Conservation (phyloP, 176 grass and related monocot genomes). For the Oryza coarctata region DNA sequence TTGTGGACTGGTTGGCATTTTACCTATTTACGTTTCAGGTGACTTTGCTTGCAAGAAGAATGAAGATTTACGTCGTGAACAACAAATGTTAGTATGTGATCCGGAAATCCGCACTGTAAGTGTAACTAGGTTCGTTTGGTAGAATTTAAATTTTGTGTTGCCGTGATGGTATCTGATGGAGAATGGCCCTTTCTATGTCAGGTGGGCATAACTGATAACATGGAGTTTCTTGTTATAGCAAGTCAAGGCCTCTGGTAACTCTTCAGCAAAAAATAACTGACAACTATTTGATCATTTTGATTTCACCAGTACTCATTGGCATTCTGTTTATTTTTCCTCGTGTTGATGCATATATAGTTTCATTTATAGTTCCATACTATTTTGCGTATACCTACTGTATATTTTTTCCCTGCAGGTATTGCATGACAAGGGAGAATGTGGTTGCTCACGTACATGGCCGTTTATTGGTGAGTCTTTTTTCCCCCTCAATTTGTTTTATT, state of each 20-base stretch:
- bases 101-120: constrained; percentile 20
- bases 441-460: neutral
- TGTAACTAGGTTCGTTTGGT: neutral
- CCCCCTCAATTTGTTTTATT: neutral
- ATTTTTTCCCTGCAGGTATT: neutral
- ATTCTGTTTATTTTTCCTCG: neutral
- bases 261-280: constrained; percentile 1
- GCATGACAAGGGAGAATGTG: neutral
- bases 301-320: neutral
- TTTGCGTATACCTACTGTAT: neutral
- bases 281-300: neutral
- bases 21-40: neutral
- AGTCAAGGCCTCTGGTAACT: constrained; percentile 41
- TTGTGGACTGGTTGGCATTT: neutral
- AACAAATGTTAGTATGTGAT: constrained; percentile 25
- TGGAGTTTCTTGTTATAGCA: constrained; percentile 43
- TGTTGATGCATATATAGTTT: constrained; percentile 3
- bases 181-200: constrained; percentile 1
- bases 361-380: neutral
- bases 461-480: neutral
- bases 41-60: constrained; percentile 21
- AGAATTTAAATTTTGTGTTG: neutral
- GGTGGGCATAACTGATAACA: constrained; percentile 31
- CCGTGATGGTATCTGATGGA: neutral
- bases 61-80: neutral